These are phyloP conservation scores for Exserohilum rostratum DNA, from an alignment of 2,329 filamentous ascomycete species.

Conservation along the genomic window DNA sequence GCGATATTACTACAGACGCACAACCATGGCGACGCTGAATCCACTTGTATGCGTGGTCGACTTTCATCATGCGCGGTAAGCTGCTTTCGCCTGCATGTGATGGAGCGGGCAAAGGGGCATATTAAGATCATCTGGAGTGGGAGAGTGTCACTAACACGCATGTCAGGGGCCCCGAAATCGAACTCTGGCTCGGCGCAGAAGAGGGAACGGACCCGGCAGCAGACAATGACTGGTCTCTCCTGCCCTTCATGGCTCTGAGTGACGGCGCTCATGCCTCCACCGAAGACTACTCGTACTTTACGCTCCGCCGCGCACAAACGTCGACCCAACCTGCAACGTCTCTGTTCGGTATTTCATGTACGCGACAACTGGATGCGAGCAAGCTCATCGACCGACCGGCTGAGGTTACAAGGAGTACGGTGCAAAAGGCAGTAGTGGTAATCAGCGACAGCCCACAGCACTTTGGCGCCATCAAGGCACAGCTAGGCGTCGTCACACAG, in stretches of 20 bases:
- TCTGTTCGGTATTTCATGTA: conserved; percentile 95
- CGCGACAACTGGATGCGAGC: conserved; percentile 83
- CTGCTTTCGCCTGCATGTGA: conserved; percentile 1
- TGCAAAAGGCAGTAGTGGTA: conserved; percentile 97
- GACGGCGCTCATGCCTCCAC: conserved; percentile 91
- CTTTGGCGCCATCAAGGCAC: conserved; percentile 89
- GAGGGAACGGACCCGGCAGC: conserved; percentile 77
- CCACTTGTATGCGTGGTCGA: conserved; percentile 58
- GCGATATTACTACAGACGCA: conserved; percentile 17
- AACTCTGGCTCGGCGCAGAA: conserved; percentile 82
- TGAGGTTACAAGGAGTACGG: conserved; percentile 95
- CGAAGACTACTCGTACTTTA: conserved; percentile 99
- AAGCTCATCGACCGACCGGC: conserved; percentile 77
- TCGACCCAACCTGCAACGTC: conserved; percentile 68
- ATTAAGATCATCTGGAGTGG: background rate
- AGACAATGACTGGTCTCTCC: conserved; percentile 86
- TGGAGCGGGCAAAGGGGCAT: background rate
- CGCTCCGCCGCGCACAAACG: conserved; percentile 68
- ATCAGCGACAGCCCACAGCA: conserved; percentile 88
- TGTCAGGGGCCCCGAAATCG: conserved; percentile 82
- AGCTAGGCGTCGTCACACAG: conserved; percentile 85
- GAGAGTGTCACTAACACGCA: background rate
- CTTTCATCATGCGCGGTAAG: conserved; percentile 59
- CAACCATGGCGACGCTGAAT: conserved; percentile 48
- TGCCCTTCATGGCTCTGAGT: conserved; percentile 96